A percentile compares a stretch with the other conserved stretches of the same genome.
These are phyloP conservation scores for Camellia oleifera DNA, from an alignment of 179 eudicot species.

Conservation along the genomic window DNA sequence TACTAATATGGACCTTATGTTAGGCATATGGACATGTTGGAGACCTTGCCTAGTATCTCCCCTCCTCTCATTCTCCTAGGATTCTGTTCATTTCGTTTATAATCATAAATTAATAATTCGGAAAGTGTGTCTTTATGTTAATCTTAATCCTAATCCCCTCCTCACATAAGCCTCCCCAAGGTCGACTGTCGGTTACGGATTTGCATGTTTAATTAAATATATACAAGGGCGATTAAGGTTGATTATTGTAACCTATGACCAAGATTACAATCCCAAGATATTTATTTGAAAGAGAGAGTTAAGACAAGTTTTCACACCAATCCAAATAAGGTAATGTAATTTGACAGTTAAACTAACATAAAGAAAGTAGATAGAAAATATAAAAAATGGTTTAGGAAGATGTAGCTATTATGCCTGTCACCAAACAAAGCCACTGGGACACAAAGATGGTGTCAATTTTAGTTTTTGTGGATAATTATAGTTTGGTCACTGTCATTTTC, in stretches of 20 bases:
- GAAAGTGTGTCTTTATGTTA: neutral
- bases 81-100: neutral
- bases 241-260: neutral
- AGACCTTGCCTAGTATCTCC: neutral
- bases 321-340: neutral
- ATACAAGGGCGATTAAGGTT: neutral
- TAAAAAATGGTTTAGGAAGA: neutral
- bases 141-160: neutral
- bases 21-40: conserved; percentile 13
- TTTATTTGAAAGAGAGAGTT: neutral
- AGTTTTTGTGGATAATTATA: neutral
- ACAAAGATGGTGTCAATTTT: neutral
- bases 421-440: neutral
- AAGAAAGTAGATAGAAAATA: neutral
- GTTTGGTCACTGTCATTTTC: neutral
- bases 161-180: too few species aligned
- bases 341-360: neutral
- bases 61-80: neutral
- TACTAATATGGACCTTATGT: neutral
- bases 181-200: neutral
- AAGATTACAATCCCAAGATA: neutral
- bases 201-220: neutral
- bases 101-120: neutral
- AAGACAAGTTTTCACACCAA: neutral
- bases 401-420: neutral